phyloP scores from a whole-genome alignment of 2,329 filamentous ascomycete species.

The Fusarium palustre region DNA sequence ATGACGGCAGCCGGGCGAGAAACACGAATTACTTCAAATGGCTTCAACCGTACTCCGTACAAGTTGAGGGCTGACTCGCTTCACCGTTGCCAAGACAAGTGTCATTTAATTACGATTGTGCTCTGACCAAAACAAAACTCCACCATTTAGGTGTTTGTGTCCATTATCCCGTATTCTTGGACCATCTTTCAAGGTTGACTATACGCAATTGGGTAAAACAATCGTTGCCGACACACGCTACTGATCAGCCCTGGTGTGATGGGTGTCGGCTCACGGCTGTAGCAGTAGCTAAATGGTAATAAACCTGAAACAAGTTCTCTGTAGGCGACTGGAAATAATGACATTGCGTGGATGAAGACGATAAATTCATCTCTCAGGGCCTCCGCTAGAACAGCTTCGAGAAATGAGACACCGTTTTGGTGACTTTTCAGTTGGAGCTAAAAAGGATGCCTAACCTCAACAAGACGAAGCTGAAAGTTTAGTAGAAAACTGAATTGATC shows the following conservation, averaged over 20 bases:
- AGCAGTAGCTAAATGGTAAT: background rate
- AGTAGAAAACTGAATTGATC: accelerated
- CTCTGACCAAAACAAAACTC: background rate
- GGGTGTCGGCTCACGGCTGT: background rate
- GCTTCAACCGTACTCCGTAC: background rate
- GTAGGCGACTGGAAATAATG: too few species aligned
- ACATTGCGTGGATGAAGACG: too few species aligned
- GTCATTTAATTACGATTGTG: background rate
- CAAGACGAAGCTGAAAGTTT: background rate
- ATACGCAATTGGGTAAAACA: background rate
- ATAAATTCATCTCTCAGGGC: background rate
- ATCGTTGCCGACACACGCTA: background rate
- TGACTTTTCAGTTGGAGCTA: background rate
- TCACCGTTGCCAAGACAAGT: background rate
- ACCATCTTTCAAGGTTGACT: background rate
- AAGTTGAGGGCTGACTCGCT: background rate
- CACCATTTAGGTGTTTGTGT: background rate
- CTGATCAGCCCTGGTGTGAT: background rate
- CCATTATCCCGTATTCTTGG: background rate
- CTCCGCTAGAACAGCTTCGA: background rate
- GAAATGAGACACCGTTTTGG: background rate
- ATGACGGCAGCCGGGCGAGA: too few species aligned
- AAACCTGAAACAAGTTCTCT: background rate
- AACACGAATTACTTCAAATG: background rate
- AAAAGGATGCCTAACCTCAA: background rate